These are phyloP conservation scores for Globisporangium parvum DNA, from an alignment of 352 stramenopile genomes.

Conservation along the genomic window DNA sequence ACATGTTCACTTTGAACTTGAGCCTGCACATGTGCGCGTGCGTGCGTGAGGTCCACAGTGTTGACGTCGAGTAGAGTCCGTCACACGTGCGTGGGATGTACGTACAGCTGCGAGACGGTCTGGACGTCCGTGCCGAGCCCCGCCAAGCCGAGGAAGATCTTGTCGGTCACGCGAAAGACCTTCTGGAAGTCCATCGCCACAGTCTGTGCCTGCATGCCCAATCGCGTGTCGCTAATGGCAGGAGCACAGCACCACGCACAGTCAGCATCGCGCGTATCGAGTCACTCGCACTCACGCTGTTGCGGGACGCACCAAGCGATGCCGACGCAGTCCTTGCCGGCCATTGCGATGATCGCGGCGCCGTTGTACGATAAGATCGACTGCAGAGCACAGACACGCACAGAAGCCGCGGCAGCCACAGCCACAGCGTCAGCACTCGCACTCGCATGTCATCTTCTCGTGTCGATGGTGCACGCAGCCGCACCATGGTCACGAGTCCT, in stretches of 20 bases:
- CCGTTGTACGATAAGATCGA: slow-evolving; percentile 97
- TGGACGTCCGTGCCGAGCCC: slow-evolving; percentile 98
- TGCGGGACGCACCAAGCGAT: slow-evolving; percentile 86
- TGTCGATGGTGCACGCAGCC: neutral
- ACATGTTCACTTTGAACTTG: slow-evolving; percentile 95
- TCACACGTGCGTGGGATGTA: neutral
- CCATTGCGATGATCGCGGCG: slow-evolving; percentile 98
- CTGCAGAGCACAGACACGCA: slow-evolving; percentile 14
- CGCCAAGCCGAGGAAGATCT: slow-evolving; percentile 94
- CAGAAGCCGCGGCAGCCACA: slow-evolving; percentile 1
- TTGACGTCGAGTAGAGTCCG: neutral
- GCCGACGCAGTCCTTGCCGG: slow-evolving; percentile 98
- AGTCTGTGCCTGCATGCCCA: slow-evolving; percentile 96
- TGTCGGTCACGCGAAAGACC: slow-evolving; percentile 97
- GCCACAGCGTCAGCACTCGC: neutral
- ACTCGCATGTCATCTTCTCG: too few relatives aligned
- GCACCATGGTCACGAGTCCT: slow-evolving; percentile 23
- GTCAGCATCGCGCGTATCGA: neutral
- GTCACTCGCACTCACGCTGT: neutral
- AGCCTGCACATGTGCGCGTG: slow-evolving; percentile 29
- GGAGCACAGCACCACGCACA: neutral
- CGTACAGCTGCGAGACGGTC: slow-evolving; percentile 92
- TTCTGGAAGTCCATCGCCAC: slow-evolving; percentile 98
- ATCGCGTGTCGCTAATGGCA: slow-evolving; percentile 87
- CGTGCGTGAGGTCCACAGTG: neutral